A percentile compares a stretch with the other conserved stretches of the same genome.
phyloP scores from a whole-genome alignment of 768 basidiomycete genomes.

The Amanita pseudoporphyria region DNA sequence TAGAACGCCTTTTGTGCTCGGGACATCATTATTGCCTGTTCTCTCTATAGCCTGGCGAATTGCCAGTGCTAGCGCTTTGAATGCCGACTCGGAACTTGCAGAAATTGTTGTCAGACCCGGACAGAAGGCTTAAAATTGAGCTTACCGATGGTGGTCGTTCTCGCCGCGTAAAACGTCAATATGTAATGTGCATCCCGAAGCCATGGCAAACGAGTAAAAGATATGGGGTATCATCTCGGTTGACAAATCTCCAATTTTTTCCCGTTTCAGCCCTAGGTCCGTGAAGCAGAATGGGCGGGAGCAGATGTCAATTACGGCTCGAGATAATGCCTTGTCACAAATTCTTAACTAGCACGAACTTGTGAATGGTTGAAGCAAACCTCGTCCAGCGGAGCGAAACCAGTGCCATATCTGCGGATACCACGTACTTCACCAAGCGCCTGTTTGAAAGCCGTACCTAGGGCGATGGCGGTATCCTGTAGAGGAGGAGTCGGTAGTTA shows the following conservation, averaged over 20 bases:
- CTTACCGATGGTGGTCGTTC: slow-evolving; percentile 96
- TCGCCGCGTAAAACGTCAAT: slow-evolving; percentile 90
- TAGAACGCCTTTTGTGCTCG: slow-evolving; percentile 97
- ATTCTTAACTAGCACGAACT: slow-evolving; percentile 4
- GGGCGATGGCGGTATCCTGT: slow-evolving; percentile 87
- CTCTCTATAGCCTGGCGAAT: slow-evolving; percentile 90
- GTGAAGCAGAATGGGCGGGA: slow-evolving; percentile 94
- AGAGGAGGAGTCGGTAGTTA: slow-evolving; percentile 14
- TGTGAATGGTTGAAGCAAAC: slow-evolving; percentile 30
- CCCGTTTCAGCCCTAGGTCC: slow-evolving; percentile 77
- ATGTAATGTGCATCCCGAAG: slow-evolving; percentile 89
- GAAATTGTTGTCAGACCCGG: slow-evolving; percentile 3
- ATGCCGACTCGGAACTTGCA: slow-evolving; percentile 86
- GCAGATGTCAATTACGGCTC: slow-evolving; percentile 97
- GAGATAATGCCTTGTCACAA: slow-evolving; percentile 67
- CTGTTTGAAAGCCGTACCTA: slow-evolving; percentile 87
- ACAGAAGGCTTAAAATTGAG: background rate
- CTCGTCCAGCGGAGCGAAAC: slow-evolving; percentile 96
- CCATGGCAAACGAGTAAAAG: slow-evolving; percentile 96
- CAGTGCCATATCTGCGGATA: slow-evolving; percentile 91
- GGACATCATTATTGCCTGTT: slow-evolving; percentile 85
- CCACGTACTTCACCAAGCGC: slow-evolving; percentile 93
- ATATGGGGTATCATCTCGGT: slow-evolving; percentile 99
- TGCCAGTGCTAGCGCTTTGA: slow-evolving; percentile 94
- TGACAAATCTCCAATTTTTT: slow-evolving; percentile 91